Evolutionary conservation across 306 rosid genomes (phyloP).

Genomic region (Prunus dulcis): DNA sequence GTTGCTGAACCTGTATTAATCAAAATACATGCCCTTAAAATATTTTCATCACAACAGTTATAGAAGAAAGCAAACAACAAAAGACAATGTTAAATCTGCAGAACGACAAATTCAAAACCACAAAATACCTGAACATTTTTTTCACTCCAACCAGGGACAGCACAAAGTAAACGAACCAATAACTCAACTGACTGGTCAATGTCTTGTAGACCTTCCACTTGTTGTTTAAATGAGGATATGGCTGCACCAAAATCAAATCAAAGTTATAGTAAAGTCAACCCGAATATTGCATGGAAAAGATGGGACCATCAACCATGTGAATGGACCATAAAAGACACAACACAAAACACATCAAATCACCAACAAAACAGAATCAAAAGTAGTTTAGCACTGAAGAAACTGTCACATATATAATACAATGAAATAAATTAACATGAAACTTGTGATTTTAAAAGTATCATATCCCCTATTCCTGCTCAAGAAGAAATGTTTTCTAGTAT

Average conservation of each 20-base stretch:
- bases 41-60: neutral
- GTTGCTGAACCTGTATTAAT: slow-evolving; percentile 91
- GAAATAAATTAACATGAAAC: neutral
- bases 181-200: slow-evolving; percentile 70
- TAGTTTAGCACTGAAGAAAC: neutral
- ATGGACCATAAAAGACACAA: neutral
- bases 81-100: neutral
- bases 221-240: slow-evolving; percentile 77
- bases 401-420: neutral
- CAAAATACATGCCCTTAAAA: slow-evolving; percentile 19
- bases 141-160: slow-evolving; percentile 97
- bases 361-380: neutral
- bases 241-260: slow-evolving; percentile 51
- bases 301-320: neutral
- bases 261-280: neutral
- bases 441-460: neutral
- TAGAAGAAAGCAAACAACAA: slow-evolving; percentile 8
- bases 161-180: slow-evolving; percentile 75
- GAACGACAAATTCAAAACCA: slow-evolving; percentile 15
- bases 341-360: neutral
- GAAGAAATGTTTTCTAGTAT: neutral
- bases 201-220: slow-evolving; percentile 73
- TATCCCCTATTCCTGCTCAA: neutral
- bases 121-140: slow-evolving; percentile 92
- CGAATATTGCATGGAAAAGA: neutral